Percentiles rank a stretch among this genome's conserved stretches.
Conservation (phyloP, 129 eudicot species). For the Flaveria linearis region DNA sequence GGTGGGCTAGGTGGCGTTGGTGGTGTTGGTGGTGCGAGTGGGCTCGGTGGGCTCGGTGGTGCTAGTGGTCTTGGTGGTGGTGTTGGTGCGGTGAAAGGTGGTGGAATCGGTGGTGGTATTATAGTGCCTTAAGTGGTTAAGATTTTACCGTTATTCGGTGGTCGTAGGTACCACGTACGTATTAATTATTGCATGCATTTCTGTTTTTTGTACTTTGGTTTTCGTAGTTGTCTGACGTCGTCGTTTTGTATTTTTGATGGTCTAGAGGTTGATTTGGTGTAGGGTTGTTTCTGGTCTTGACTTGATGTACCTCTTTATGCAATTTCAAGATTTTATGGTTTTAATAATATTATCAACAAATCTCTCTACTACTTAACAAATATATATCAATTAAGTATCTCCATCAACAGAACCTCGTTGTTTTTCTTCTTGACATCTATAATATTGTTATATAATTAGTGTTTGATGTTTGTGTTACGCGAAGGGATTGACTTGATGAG, state of each 20-base stretch:
- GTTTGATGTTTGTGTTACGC: too few relatives aligned
- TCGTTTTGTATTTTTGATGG: not conserved
- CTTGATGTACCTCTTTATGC: constrained; percentile 1
- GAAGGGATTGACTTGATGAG: too few relatives aligned
- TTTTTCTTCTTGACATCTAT: too few relatives aligned
- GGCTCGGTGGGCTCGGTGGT: constrained; percentile 24
- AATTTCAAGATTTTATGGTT: constrained; percentile 3
- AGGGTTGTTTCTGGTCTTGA: not conserved
- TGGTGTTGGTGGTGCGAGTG: constrained; percentile 37
- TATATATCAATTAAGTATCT: too few relatives aligned
- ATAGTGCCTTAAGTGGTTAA: constrained; percentile 25
- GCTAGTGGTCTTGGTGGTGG: constrained; percentile 41
- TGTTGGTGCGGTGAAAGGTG: constrained; percentile 31
- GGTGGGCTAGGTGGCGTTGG: constrained; percentile 39
- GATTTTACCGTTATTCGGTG: not conserved
- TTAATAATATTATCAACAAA: not conserved
- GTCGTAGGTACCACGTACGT: constrained; percentile 10
- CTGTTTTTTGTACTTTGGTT: constrained; percentile 7
- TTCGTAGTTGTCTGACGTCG: constrained; percentile 8
- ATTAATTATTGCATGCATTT: constrained; percentile 16
- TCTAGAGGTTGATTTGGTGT: not conserved
- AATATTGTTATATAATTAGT: too few relatives aligned
- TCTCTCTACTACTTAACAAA: not conserved
- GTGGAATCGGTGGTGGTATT: constrained; percentile 39
- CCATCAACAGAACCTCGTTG: too few relatives aligned